Conservation (phyloP, 2,329 filamentous ascomycete genomes). For the Ambrosiella xylebori region DNA sequence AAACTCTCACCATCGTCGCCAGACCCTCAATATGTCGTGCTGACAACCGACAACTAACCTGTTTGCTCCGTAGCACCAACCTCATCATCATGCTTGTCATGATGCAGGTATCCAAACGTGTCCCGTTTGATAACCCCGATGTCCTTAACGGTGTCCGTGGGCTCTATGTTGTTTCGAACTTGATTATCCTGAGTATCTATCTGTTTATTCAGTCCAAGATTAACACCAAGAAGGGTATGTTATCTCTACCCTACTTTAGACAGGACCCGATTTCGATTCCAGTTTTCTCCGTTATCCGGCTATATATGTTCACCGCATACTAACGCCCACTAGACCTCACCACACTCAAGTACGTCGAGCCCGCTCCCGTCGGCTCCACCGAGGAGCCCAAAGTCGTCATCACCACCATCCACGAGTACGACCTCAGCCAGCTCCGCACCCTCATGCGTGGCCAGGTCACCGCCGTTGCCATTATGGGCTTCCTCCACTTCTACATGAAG, state of each 20-base stretch:
- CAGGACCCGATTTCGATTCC: not conserved
- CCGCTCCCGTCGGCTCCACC: conserved; percentile 75
- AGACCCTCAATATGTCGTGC: not conserved
- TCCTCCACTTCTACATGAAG: conserved; percentile 98
- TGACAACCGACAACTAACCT: not conserved
- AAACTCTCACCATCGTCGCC: not conserved
- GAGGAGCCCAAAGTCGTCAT: conserved; percentile 94
- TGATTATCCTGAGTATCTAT: conserved; percentile 74
- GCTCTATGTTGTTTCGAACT: conserved; percentile 43
- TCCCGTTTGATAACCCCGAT: conserved; percentile 74
- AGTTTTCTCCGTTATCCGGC: not conserved
- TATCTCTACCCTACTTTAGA: too few relatives aligned
- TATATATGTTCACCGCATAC: too few relatives aligned
- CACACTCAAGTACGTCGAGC: conserved; percentile 97
- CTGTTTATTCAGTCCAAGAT: conserved; percentile 71
- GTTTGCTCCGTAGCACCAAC: conserved; percentile 50
- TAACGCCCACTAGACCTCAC: conserved; percentile 53
- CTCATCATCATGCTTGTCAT: conserved; percentile 88
- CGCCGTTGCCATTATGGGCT: conserved; percentile 93
- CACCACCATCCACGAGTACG: conserved; percentile 92
- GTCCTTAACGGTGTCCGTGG: conserved; percentile 40
- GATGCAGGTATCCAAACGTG: conserved; percentile 95
- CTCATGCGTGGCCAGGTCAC: conserved; percentile 84
- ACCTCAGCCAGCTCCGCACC: conserved; percentile 63
- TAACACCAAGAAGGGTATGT: conserved; percentile 89